phyloP scores from a whole-genome alignment of 805 yeast species.

The Isabelozyma rhagii region DNA sequence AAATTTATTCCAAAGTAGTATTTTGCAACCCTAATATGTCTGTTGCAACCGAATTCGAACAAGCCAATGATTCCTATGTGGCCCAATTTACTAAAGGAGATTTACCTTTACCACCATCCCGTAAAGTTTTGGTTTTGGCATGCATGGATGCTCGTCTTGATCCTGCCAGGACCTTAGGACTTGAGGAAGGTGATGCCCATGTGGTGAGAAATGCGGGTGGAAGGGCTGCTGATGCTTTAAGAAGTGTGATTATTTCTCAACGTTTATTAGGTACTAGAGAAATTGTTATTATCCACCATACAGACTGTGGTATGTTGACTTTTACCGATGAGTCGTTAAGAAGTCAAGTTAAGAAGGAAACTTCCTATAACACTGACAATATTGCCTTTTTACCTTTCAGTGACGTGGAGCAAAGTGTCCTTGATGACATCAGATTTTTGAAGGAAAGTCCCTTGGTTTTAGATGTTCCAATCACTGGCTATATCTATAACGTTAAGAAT shows the following conservation, averaged over 20 bases:
- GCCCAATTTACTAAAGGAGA: constrained; percentile 23
- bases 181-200: constrained; percentile 41
- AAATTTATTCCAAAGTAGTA: too few species aligned
- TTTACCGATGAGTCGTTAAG: constrained; percentile 30
- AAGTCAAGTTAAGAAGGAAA: constrained; percentile 22
- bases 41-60: constrained; percentile 20
- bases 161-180: constrained; percentile 33
- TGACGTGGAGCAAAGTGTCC: constrained; percentile 31
- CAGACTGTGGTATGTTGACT: constrained; percentile 45
- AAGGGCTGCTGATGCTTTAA: constrained; percentile 35
- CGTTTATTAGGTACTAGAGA: constrained; percentile 38
- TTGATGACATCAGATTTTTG: constrained; percentile 32
- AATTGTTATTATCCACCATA: constrained; percentile 37
- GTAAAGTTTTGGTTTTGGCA: constrained; percentile 30
- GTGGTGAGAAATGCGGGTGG: constrained; percentile 46
- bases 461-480: constrained; percentile 37
- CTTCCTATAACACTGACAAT: constrained; percentile 26
- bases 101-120: constrained; percentile 36
- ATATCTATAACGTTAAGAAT: constrained; percentile 34
- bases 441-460: constrained; percentile 25
- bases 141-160: constrained; percentile 44
- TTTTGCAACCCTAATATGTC: constrained; percentile 10
- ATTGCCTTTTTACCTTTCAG: constrained; percentile 31
- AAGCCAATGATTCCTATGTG: constrained; percentile 18
- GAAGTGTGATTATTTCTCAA: constrained; percentile 39